phyloP scores from a whole-genome alignment of 176 grass and related monocot genomes.

The Eragrostis curvula region DNA sequence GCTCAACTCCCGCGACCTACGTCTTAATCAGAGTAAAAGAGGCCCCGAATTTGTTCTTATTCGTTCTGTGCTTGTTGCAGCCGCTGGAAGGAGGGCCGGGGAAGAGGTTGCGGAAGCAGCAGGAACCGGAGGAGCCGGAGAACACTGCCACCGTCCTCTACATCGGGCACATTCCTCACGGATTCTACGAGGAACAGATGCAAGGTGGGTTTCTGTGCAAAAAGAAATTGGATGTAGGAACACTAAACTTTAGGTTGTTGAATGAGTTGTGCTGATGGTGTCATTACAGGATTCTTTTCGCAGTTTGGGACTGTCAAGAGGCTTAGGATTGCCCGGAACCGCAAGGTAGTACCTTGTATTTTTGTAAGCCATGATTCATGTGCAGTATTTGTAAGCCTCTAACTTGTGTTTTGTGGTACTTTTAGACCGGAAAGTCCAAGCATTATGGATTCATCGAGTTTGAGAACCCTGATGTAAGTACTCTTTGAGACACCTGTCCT shows the following conservation, averaged over 20 bases:
- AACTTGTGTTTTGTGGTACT: conserved; percentile 32
- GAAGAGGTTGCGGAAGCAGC: conserved; percentile 50
- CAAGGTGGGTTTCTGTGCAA: conserved; percentile 46
- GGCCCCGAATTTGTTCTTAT: neutral
- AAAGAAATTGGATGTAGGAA: neutral
- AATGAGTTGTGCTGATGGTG: neutral
- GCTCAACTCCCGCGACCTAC: neutral
- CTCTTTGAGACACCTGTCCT: neutral
- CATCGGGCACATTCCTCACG: conserved; percentile 92
- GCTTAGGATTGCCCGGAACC: conserved; percentile 75
- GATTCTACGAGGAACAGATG: conserved; percentile 97
- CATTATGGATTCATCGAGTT: conserved; percentile 96
- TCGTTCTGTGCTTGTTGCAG: conserved; percentile 34
- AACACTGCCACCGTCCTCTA: conserved; percentile 80
- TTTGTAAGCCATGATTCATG: neutral
- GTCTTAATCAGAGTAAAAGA: neutral
- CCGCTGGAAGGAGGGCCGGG: conserved; percentile 66
- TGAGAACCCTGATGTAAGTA: conserved; percentile 75
- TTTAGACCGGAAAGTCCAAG: conserved; percentile 94
- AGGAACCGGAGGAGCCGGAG: conserved; percentile 48
- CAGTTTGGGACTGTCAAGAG: conserved; percentile 87
- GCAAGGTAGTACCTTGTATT: conserved; percentile 47
- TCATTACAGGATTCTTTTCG: conserved; percentile 73
- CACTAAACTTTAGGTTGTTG: neutral
- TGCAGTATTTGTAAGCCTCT: conserved; percentile 1